Base-by-base conservation (phyloP, 306 rosid genomes). In the Malus sieversii region DNA sequence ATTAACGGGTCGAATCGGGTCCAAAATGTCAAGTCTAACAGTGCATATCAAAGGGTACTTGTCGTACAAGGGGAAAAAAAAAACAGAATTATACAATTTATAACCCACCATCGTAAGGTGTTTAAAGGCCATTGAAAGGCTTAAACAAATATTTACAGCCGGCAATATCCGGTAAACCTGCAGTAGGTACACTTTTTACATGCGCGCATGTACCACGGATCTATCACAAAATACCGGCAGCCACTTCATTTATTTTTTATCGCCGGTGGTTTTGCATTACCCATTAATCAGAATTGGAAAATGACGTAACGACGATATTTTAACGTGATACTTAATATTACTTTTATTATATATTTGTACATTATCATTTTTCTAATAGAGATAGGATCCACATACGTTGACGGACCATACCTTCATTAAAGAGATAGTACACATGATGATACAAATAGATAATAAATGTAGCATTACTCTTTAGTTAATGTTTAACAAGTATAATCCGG, bases 81-180 rank as follows among this genome's bases (percentile, higher is more conserved):
- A 32, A 30, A 14, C 58, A 18, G 19, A 53, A 38, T 77, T 48
- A 14, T 18, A 48, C 53, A 15, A 46, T 46, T 15, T 13, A 46
- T 46, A 46, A 46, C 52, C 52, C 78, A 71, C 64, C 78, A 63
- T 48, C 68, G 48, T 5, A 75, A 76, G 76, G 68, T 70, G 63
- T 60, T 69, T 65, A 6, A 59, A 51, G 32, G 42, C 51, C 59
- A 48, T 33, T 30, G 20, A 14, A 30, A 58, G 19, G 66, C 1
- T 57, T 4, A 16, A 18, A 32, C 10, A 33, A 11, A 8, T 52
- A 48, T 44, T 71, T 73, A 79, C 75, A 79, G 88, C 94, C 89
- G 88, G 91, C 91, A 87, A 82, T 76, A 62, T 75, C 89, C 92
- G 80, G 91, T 87, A 88, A 83, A 90, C 80, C 72, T 84, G 97